Conservation (phyloP, 768 basidiomycete species). For the Tricholoma bakamatsutake region DNA sequence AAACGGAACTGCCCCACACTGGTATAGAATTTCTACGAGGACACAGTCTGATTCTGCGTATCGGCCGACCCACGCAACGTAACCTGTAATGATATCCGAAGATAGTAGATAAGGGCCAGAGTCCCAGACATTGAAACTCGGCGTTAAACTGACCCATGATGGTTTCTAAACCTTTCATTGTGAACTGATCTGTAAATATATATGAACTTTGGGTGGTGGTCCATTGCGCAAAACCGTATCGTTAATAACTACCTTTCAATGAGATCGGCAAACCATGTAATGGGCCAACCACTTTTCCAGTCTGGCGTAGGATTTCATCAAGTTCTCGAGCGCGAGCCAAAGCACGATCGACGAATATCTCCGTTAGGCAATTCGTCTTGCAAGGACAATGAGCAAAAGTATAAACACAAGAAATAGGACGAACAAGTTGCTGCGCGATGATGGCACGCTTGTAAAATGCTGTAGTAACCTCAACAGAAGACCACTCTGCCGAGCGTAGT, state of each 20-base stretch:
- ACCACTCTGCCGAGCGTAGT: slow-evolving; percentile 42
- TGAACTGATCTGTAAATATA: slow-evolving; percentile 39
- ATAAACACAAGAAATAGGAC: slow-evolving; percentile 6
- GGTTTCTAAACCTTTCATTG: slow-evolving; percentile 57
- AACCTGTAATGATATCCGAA: slow-evolving; percentile 28
- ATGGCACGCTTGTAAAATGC: slow-evolving; percentile 66
- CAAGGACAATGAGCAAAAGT: background rate
- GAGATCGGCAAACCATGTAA: slow-evolving; percentile 47
- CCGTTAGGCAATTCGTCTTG: slow-evolving; percentile 48
- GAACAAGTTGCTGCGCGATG: slow-evolving; percentile 61
- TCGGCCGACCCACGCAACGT: slow-evolving; percentile 48
- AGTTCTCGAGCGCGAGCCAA: slow-evolving; percentile 42
- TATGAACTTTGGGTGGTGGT: slow-evolving; percentile 2
- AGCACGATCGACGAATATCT: slow-evolving; percentile 52
- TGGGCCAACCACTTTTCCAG: slow-evolving; percentile 43
- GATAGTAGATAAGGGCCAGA: no score
- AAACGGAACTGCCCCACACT: slow-evolving; percentile 54
- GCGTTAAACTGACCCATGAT: slow-evolving; percentile 16
- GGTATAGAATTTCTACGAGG: slow-evolving; percentile 45
- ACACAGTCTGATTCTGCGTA: slow-evolving; percentile 41
- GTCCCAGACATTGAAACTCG: background rate
- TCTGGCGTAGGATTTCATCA: slow-evolving; percentile 38
- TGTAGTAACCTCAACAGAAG: slow-evolving; percentile 50
- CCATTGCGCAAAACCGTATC: background rate
- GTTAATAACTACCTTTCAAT: slow-evolving; percentile 23